Conservation (phyloP, 768 basidiomycete species). For the Chalciporus chontae region DNA sequence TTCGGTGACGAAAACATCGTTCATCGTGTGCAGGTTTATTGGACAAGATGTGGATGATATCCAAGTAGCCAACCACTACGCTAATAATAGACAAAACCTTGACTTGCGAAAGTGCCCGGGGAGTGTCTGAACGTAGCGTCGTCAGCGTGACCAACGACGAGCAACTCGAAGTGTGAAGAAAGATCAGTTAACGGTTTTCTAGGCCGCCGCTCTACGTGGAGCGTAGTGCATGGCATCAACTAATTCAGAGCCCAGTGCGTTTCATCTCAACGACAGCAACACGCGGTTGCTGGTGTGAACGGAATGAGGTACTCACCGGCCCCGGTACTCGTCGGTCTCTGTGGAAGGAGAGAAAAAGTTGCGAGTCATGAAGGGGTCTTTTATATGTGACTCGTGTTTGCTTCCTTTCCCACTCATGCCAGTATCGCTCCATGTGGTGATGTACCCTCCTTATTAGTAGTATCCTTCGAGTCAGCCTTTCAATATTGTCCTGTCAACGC, state of each 20-base stretch:
- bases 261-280: conserved; percentile 37
- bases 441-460: background rate
- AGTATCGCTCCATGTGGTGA: conserved; percentile 8
- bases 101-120: background rate
- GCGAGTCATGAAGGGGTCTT: background rate
- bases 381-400: background rate
- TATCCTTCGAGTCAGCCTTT: conserved; percentile 6
- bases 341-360: background rate
- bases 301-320: background rate
- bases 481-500: conserved; percentile 11
- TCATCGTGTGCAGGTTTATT: conserved; percentile 11
- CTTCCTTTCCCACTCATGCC: conserved; percentile 1
- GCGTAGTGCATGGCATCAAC: conserved; percentile 53
- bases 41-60: background rate
- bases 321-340: background rate
- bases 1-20: conserved; percentile 28
- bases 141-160: conserved; percentile 9
- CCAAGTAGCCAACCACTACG: background rate
- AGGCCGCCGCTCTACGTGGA: conserved; percentile 49
- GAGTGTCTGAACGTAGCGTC: background rate
- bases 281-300: background rate
- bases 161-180: conserved; percentile 4
- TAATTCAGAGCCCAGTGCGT: conserved; percentile 61
- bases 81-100: background rate
- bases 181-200: conserved; percentile 63